These are phyloP conservation scores for Trypanosoma avium DNA, from an alignment of 208 protist genomes.

Conservation along the genomic window DNA sequence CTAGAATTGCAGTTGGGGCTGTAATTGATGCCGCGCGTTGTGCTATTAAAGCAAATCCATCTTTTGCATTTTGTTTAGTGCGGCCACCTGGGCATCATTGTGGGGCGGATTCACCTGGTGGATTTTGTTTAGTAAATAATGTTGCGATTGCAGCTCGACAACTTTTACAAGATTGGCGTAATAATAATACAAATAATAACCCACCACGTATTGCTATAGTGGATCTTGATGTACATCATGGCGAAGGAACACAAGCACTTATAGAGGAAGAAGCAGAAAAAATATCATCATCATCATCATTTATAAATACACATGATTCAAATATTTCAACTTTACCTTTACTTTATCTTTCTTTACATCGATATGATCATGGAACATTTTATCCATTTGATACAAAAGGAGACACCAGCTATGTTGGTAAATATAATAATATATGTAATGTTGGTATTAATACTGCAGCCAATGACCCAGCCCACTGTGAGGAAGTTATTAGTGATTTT, in stretches of 20 bases:
- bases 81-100: conserved; percentile 93
- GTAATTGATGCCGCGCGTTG: conserved; percentile 59
- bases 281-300: too few relatives aligned
- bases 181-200: background rate
- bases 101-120: conserved; percentile 48
- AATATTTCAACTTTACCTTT: conserved; percentile 28
- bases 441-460: conserved; percentile 71
- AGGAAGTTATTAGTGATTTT: conserved; percentile 76
- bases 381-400: conserved; percentile 54
- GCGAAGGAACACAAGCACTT: conserved; percentile 90
- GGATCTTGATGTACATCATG: conserved; percentile 93
- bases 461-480: conserved; percentile 39
- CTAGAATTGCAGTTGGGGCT: conserved; percentile 52
- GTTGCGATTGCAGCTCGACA: conserved; percentile 72
- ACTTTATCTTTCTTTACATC: conserved; percentile 87
- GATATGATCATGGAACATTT: conserved; percentile 66
- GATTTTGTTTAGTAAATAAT: conserved; percentile 92
- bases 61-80: conserved; percentile 78
- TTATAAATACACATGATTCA: background rate
- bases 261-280: conserved; percentile 62
- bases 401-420: conserved; percentile 42
- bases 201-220: conserved; percentile 68
- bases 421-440: conserved; percentile 61
- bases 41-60: conserved; percentile 32
- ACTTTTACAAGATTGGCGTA: conserved; percentile 31